phyloP scores from a whole-genome alignment of 257 asterid genomes.

The Gardenia jasminoides region DNA sequence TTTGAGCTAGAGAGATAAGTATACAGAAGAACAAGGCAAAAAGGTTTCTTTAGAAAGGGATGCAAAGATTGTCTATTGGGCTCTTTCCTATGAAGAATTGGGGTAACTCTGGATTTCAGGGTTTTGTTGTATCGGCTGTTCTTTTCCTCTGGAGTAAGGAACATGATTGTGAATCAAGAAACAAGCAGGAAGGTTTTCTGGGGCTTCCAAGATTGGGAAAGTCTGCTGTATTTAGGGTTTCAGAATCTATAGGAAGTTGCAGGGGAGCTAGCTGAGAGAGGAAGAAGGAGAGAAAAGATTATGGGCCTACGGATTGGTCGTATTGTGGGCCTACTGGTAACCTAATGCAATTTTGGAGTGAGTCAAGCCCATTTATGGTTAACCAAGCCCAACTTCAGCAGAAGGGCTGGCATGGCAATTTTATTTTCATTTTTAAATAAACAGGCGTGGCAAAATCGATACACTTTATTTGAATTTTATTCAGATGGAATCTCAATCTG shows the following conservation, averaged over 20 bases:
- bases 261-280: not conserved
- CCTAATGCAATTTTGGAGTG: too few species aligned
- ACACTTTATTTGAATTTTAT: too few species aligned
- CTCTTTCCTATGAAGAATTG: slow-evolving; percentile 24
- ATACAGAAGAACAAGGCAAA: not conserved
- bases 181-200: not conserved
- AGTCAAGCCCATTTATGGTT: too few species aligned
- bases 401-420: too few species aligned
- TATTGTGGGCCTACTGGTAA: too few species aligned
- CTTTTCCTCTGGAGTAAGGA: not conserved
- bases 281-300: too few species aligned
- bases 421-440: too few species aligned
- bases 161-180: slow-evolving; percentile 10
- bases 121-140: not conserved
- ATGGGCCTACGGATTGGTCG: not conserved
- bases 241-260: not conserved
- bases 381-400: too few species aligned
- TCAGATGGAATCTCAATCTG: too few species aligned
- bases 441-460: too few species aligned
- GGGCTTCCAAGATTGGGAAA: not conserved
- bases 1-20: not conserved
- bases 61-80: slow-evolving; percentile 1
- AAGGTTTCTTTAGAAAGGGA: not conserved
- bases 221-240: not conserved
- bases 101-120: slow-evolving; percentile 4